Evolutionary conservation across 73 alveolate species (phyloP).

Genomic region (Symbiodinium pilosum): DNA sequence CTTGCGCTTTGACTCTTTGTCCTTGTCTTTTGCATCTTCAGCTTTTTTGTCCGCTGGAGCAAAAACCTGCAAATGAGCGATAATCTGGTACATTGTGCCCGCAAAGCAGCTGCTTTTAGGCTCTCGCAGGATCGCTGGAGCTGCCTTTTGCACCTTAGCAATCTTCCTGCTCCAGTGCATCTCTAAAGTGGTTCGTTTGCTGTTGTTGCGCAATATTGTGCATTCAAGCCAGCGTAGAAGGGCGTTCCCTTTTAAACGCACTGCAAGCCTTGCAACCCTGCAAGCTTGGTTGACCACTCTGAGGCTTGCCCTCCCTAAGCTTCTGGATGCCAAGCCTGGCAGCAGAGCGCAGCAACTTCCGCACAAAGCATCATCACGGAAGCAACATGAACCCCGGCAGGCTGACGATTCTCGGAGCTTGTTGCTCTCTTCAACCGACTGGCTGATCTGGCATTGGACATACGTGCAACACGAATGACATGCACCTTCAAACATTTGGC

Average conservation of each 20-base stretch:
- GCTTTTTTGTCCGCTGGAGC: conserved; percentile 81
- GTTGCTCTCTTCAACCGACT: conserved; percentile 68
- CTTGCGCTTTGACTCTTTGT: conserved; percentile 64
- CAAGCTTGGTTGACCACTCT: background rate
- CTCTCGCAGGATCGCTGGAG: conserved; percentile 57
- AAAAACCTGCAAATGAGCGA: conserved; percentile 19
- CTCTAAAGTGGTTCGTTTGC: background rate
- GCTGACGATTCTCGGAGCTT: background rate
- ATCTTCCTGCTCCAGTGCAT: background rate
- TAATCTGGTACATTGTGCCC: too few relatives aligned
- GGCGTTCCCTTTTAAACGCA: too few relatives aligned
- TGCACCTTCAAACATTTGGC: too few relatives aligned
- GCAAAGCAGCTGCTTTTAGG: too few relatives aligned
- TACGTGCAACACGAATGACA: too few relatives aligned
- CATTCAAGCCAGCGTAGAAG: too few relatives aligned
- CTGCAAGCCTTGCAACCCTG: too few relatives aligned
- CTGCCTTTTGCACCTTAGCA: conserved; percentile 44
- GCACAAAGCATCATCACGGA: background rate
- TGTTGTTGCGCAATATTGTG: too few relatives aligned
- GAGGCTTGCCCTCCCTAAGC: background rate
- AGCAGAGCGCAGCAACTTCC: background rate
- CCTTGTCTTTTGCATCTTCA: conserved; percentile 56
- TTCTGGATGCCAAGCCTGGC: conserved; percentile 85
- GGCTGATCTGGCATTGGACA: conserved; percentile 92
- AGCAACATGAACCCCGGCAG: background rate